phyloP scores from a whole-genome alignment of 176 grass and related monocot species.

The Aegilops tauschii region DNA sequence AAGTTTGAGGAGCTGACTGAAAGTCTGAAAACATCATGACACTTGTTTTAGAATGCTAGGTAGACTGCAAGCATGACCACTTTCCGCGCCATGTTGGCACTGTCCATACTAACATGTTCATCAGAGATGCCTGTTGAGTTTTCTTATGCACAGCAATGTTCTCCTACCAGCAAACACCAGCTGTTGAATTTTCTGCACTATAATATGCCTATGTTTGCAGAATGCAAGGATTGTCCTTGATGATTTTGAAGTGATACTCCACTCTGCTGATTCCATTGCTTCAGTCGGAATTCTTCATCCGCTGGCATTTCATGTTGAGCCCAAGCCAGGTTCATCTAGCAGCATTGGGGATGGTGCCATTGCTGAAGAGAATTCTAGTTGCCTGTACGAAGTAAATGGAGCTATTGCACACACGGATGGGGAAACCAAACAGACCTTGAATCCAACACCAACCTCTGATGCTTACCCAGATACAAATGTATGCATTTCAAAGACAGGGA shows the following conservation, averaged over 20 bases:
- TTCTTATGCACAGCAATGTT: background rate
- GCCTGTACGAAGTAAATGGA: constrained; percentile 66
- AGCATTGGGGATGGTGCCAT: constrained; percentile 7
- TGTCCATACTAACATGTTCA: background rate
- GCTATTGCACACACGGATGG: constrained; percentile 16
- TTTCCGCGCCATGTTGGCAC: background rate
- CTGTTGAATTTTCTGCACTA: constrained; percentile 10
- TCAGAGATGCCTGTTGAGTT: background rate
- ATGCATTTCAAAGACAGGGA: constrained; percentile 61
- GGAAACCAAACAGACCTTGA: constrained; percentile 24
- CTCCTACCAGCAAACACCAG: background rate
- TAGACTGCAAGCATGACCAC: background rate
- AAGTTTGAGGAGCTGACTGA: constrained; percentile 43
- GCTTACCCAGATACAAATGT: constrained; percentile 31
- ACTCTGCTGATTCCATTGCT: constrained; percentile 79
- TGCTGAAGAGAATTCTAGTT: constrained; percentile 28
- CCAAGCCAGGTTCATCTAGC: constrained; percentile 48
- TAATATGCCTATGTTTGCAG: constrained; percentile 49
- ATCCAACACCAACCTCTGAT: constrained; percentile 31
- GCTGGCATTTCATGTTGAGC: constrained; percentile 70
- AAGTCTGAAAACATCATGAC: background rate
- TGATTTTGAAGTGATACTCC: constrained; percentile 75
- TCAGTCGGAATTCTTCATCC: constrained; percentile 94
- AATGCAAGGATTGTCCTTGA: constrained; percentile 90
- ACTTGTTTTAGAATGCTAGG: constrained; percentile 10